These are phyloP conservation scores for Chrysopogon serrulatus DNA, from an alignment of 176 grass and related monocot genomes.

Conservation along the genomic window DNA sequence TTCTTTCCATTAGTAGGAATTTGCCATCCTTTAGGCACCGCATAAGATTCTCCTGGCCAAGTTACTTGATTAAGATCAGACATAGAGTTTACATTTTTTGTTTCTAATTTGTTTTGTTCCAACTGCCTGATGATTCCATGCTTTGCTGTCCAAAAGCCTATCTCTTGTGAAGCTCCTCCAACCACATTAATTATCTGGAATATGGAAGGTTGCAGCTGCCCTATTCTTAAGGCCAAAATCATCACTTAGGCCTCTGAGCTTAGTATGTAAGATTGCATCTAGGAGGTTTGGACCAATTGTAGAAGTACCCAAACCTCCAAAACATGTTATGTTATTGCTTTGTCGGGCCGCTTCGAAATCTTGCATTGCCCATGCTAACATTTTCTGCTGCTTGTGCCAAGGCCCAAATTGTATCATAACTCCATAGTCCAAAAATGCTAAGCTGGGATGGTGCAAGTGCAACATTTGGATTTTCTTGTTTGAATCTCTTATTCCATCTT, in stretches of 20 bases:
- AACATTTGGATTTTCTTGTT: slow-evolving; percentile 21
- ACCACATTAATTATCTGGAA: slow-evolving; percentile 72
- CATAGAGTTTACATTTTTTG: not conserved
- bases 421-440: slow-evolving; percentile 36
- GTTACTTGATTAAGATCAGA: slow-evolving; percentile 17
- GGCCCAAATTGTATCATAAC: slow-evolving; percentile 63
- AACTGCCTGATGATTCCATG: slow-evolving; percentile 16
- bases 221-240: slow-evolving; percentile 37
- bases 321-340: not conserved
- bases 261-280: slow-evolving; percentile 13
- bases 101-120: slow-evolving; percentile 7
- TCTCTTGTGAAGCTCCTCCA: not conserved
- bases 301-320: slow-evolving; percentile 23
- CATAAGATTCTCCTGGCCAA: slow-evolving; percentile 40
- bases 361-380: not conserved
- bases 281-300: slow-evolving; percentile 32
- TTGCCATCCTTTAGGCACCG: slow-evolving; percentile 50
- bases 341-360: not conserved
- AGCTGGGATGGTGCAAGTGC: not conserved
- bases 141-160: slow-evolving; percentile 51
- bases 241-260: slow-evolving; percentile 41
- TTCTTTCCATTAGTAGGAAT: slow-evolving; percentile 24
- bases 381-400: slow-evolving; percentile 52
- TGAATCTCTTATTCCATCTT: slow-evolving; percentile 45
- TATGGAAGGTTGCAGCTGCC: slow-evolving; percentile 7